Percentiles rank a stretch among this genome's conserved stretches.
Evolutionary conservation across 2,329 filamentous ascomycete genomes (phyloP).

Genomic region (Xylariaceae sp.): DNA sequence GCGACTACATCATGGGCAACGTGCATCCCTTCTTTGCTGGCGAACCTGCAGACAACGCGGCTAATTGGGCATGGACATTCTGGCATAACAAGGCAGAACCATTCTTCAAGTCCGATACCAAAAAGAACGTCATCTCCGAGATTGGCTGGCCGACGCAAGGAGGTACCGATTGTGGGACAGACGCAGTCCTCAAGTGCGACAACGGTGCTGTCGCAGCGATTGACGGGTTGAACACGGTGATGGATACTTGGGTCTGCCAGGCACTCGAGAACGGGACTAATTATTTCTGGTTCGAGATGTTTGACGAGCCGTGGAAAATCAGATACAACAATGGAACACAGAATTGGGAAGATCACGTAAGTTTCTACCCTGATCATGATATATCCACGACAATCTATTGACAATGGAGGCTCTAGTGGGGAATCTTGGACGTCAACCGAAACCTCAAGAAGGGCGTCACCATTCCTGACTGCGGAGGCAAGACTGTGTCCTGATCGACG

Average conservation of each 20-base stretch:
- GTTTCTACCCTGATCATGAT: background rate
- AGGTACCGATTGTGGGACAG: slow-evolving; percentile 70
- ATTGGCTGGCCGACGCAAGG: slow-evolving; percentile 87
- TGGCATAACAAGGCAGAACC: slow-evolving; percentile 69
- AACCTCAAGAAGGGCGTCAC: slow-evolving; percentile 79
- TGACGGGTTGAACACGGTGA: slow-evolving; percentile 78
- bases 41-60: slow-evolving; percentile 63
- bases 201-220: slow-evolving; percentile 75
- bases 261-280: slow-evolving; percentile 78
- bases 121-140: slow-evolving; percentile 80
- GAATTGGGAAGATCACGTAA: slow-evolving; percentile 80
- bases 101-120: slow-evolving; percentile 60
- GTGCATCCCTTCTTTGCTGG: slow-evolving; percentile 96
- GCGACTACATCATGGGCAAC: slow-evolving; percentile 93
- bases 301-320: slow-evolving; percentile 95
- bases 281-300: slow-evolving; percentile 97
- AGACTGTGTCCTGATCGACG: slow-evolving; percentile 47
- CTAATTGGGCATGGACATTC: slow-evolving; percentile 79
- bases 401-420: slow-evolving; percentile 54
- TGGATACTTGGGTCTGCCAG: slow-evolving; percentile 81
- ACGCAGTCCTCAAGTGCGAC: slow-evolving; percentile 51
- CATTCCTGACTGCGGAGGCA: slow-evolving; percentile 83
- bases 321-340: slow-evolving; percentile 64
- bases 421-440: slow-evolving; percentile 79
- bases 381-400: background rate